phyloP scores from a whole-genome alignment of 352 stramenopile genomes.

The Thraustotheca clavata region DNA sequence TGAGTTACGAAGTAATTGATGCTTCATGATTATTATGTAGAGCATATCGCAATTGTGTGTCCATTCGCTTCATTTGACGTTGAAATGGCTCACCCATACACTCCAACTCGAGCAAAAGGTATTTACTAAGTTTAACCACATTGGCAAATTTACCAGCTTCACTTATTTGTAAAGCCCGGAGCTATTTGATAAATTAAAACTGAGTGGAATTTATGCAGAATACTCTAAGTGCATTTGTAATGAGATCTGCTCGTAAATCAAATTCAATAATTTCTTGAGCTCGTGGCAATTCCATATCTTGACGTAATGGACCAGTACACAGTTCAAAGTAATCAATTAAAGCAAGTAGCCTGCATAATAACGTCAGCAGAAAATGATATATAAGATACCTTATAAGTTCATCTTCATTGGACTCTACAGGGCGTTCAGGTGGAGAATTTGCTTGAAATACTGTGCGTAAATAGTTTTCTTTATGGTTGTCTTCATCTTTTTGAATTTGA shows the following conservation, averaged over 20 bases:
- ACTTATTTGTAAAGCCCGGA: background rate
- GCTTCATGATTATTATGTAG: slow-evolving; percentile 38
- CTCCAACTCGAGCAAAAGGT: slow-evolving; percentile 53
- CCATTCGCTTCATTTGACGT: slow-evolving; percentile 55
- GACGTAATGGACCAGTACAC: background rate
- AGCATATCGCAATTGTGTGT: slow-evolving; percentile 38
- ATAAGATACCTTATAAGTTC: background rate
- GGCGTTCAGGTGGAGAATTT: background rate
- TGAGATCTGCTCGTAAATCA: slow-evolving; percentile 7
- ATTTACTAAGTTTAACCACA: slow-evolving; percentile 46
- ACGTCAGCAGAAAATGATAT: background rate
- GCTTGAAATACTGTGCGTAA: slow-evolving; percentile 10
- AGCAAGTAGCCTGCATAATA: background rate
- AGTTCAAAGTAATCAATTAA: slow-evolving; percentile 17
- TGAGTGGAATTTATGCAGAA: too few relatives aligned
- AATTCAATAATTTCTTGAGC: slow-evolving; percentile 16
- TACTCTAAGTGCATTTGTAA: slow-evolving; percentile 14
- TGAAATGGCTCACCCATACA: slow-evolving; percentile 57
- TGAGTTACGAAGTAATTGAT: background rate
- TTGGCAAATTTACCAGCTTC: background rate
- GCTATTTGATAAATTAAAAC: background rate
- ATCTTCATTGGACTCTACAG: background rate
- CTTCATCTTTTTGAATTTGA: background rate
- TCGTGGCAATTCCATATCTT: background rate
- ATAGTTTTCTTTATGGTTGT: slow-evolving; percentile 3